Percentiles rank a stretch among this genome's conserved stretches.
These are phyloP conservation scores for Calonectria hawksworthii DNA, from an alignment of 2,329 filamentous ascomycete genomes.

Conservation along the genomic window DNA sequence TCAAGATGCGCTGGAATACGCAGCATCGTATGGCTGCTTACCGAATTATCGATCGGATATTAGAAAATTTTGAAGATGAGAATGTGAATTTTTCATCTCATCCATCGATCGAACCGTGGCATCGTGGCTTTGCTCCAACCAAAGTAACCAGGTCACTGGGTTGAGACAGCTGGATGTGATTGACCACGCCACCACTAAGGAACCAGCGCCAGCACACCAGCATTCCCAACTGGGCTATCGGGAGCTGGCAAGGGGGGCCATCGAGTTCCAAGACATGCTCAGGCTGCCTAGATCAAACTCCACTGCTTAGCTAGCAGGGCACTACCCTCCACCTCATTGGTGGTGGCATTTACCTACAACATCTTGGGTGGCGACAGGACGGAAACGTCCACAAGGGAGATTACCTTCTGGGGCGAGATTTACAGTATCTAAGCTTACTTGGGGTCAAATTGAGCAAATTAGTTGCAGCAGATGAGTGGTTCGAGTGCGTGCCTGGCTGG, in stretches of 20 bases:
- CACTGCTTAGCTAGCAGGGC: neutral
- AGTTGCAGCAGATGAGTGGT: neutral
- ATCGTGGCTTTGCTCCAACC: neutral
- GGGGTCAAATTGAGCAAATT: neutral
- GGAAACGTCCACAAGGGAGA: neutral
- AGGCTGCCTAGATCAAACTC: neutral
- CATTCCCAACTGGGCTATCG: constrained; percentile 1
- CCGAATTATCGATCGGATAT: no score
- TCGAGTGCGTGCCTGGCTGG: neutral
- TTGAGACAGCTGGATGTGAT: constrained; percentile 2
- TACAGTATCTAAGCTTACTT: neutral
- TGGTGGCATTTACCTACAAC: neutral
- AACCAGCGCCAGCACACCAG: neutral
- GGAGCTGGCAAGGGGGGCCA: neutral
- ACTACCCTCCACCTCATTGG: neutral
- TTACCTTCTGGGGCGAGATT: neutral
- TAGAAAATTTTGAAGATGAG: neutral
- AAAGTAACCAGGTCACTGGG: constrained; percentile 2
- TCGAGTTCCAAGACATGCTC: neutral
- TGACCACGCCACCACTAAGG: neutral
- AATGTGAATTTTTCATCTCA: neutral
- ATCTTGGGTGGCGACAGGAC: neutral
- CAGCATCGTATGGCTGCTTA: no score
- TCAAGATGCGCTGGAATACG: no score
- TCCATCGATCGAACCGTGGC: neutral